phyloP scores from a whole-genome alignment of 192 early-diverging fungal species.

The Coemansia sp. region DNA sequence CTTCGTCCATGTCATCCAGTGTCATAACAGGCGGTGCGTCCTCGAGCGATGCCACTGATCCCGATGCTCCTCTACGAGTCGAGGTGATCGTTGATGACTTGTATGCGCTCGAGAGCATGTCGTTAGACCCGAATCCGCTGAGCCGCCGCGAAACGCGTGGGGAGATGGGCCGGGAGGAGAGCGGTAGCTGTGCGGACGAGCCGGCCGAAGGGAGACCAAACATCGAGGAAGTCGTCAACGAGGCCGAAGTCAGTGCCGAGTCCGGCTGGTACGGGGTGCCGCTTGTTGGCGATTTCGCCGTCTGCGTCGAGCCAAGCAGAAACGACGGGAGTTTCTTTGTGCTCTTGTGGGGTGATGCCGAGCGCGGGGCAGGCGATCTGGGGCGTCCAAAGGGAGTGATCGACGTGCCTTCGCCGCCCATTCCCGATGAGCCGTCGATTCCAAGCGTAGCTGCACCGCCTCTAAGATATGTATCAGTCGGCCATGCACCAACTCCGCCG shows the following conservation, averaged over 20 bases:
- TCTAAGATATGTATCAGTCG: not conserved
- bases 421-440: not conserved
- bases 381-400: conserved; percentile 38
- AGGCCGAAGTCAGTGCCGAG: conserved; percentile 15
- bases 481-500: conserved; percentile 44
- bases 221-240: conserved; percentile 8
- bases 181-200: conserved; percentile 15
- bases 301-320: conserved; percentile 37
- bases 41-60: conserved; percentile 26
- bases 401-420: conserved; percentile 6
- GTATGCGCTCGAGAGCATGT: conserved; percentile 52
- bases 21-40: conserved; percentile 48
- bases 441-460: conserved; percentile 1
- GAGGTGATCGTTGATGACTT: conserved; percentile 14
- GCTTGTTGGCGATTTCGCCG: conserved; percentile 24
- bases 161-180: conserved; percentile 28
- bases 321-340: conserved; percentile 50
- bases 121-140: conserved; percentile 54
- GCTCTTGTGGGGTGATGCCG: conserved; percentile 43
- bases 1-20: conserved; percentile 41
- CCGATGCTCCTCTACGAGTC: conserved; percentile 8
- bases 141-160: conserved; percentile 43
- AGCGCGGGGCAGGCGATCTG: conserved; percentile 43
- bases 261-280: conserved; percentile 19
- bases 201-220: conserved; percentile 17